Base-by-base conservation (phyloP, 2,329 filamentous ascomycete genomes). In the Dactylellina sp. region DNA sequence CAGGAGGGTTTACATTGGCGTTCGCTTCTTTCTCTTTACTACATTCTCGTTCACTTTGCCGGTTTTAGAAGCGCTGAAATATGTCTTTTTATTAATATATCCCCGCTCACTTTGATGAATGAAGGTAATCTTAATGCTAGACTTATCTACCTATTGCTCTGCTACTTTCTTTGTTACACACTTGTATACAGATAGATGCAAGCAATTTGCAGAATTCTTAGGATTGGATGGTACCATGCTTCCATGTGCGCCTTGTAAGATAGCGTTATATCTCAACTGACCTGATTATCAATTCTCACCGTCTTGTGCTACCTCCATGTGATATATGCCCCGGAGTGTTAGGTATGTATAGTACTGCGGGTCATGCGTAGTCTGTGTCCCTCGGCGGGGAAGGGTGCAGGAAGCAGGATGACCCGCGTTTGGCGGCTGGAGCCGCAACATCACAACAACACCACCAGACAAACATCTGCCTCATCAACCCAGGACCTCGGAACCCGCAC, bases 391-490 rank as follows among this genome's bases (percentile, higher is more conserved):
- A 9, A 20, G 35, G 28, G n/a, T 39, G 28, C 49, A 25, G 49
- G n/a, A 32, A 32, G 66, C 64, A 68, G 46, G 63, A 68, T 63
- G 66, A 63, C 47, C 70, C 70, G 70, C 61, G 70, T 74, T 74
- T 74, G 70, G 66, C 66, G 66, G 61, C 70, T 74, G 70, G 37
- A 60, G 66, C 66, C 66, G 66, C 70, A 74, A 74, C 61, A 55
- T 66, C 60, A 59, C 63, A 66, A 66, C 70, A 66, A 66, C 70
- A 72, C 61, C 53, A 65, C 44, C 57, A 24, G 60, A 49, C 70
- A 74, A 74, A 74, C 70, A 74, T 74, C 70, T 66, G 70, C 70
- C 70, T 74, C 70, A 74, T 74, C 70, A 74, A 74, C 63, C 35
- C 59, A 71, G 59, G 57, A 72, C 55, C 40, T 56, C 68, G 53